phyloP scores from a whole-genome alignment of 1,284 basidiomycete genomes.

The Ceratobasidium sp. region DNA sequence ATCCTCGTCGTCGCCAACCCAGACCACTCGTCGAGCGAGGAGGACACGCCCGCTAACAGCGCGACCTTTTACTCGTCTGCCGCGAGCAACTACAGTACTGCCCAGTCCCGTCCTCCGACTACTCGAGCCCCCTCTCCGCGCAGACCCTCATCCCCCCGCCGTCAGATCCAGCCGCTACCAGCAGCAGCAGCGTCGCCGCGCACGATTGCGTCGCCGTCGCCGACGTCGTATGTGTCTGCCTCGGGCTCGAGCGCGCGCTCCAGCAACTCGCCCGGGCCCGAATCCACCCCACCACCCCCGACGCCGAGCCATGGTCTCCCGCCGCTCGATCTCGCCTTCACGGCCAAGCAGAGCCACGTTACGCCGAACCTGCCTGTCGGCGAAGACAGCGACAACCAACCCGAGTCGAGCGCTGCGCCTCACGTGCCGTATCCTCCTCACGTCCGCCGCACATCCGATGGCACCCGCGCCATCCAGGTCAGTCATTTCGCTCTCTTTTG shows the following conservation, averaged over 20 bases:
- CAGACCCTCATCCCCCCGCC: background rate
- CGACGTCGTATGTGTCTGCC: constrained; percentile 18
- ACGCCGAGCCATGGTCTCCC: constrained; percentile 24
- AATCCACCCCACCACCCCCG: constrained; percentile 18
- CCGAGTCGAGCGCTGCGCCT: constrained; percentile 14
- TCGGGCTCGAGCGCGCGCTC: constrained; percentile 22
- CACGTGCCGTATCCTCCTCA: background rate
- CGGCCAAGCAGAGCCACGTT: constrained; percentile 30
- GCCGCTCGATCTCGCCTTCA: constrained; percentile 17
- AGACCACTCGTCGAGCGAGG: constrained; percentile 24
- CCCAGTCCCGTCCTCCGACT: constrained; percentile 5
- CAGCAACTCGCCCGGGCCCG: constrained; percentile 29
- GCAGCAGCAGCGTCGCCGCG: background rate
- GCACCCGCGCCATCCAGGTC: background rate
- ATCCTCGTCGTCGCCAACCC: constrained; percentile 28
- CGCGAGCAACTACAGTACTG: background rate
- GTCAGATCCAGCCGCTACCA: background rate
- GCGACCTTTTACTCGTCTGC: constrained; percentile 5
- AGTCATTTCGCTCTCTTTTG: background rate
- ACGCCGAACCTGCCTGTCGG: constrained; percentile 26
- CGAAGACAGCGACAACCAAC: constrained; percentile 31
- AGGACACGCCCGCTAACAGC: constrained; percentile 23
- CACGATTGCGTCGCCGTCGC: constrained; percentile 20
- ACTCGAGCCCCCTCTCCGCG: constrained; percentile 13
- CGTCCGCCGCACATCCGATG: background rate